These are phyloP conservation scores for Kalmanozyma brasiliensis DNA, from an alignment of 1,284 basidiomycete species.

Conservation along the genomic window DNA sequence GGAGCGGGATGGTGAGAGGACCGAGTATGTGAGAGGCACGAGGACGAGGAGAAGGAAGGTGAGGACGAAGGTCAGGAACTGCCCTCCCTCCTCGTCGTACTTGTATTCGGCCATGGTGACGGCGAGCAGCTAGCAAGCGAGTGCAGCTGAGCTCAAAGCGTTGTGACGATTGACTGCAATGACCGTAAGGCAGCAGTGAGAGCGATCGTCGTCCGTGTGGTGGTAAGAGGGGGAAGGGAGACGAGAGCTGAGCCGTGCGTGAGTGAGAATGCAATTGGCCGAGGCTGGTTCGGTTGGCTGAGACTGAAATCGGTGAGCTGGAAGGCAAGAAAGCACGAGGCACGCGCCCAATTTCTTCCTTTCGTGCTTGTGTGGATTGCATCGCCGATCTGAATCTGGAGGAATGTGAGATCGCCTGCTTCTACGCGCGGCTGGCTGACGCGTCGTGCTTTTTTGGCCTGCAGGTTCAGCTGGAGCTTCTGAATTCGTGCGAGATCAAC, in stretches of 20 bases:
- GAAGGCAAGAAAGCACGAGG: too few species aligned
- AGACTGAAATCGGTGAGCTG: slow-evolving; percentile 25
- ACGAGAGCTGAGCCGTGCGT: slow-evolving; percentile 3
- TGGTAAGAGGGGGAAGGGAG: not conserved
- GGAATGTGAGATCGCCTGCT: not conserved
- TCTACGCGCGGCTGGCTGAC: slow-evolving; percentile 20
- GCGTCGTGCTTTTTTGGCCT: slow-evolving; percentile 20
- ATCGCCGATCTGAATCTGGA: not conserved
- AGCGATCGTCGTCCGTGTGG: not conserved
- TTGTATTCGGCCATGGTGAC: slow-evolving; percentile 66
- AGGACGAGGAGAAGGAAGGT: slow-evolving; percentile 64
- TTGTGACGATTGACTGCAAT: slow-evolving; percentile 2
- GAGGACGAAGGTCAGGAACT: slow-evolving; percentile 67
- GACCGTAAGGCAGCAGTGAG: not conserved
- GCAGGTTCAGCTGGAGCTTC: too few species aligned
- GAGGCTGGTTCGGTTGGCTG: too few species aligned
- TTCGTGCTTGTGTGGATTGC: too few species aligned
- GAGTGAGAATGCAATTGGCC: too few species aligned
- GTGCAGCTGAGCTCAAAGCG: not conserved
- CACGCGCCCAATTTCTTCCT: slow-evolving; percentile 5
- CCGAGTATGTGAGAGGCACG: slow-evolving; percentile 63
- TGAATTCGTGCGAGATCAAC: slow-evolving; percentile 19
- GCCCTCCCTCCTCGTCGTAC: slow-evolving; percentile 67
- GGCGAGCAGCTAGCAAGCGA: not conserved
- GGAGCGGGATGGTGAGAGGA: slow-evolving; percentile 35